Evolutionary conservation across 495 filamentous ascomycete species (phyloP), one percentile per base, ranked within the genome.

Genomic region (Penicillium odoratum): DNA sequence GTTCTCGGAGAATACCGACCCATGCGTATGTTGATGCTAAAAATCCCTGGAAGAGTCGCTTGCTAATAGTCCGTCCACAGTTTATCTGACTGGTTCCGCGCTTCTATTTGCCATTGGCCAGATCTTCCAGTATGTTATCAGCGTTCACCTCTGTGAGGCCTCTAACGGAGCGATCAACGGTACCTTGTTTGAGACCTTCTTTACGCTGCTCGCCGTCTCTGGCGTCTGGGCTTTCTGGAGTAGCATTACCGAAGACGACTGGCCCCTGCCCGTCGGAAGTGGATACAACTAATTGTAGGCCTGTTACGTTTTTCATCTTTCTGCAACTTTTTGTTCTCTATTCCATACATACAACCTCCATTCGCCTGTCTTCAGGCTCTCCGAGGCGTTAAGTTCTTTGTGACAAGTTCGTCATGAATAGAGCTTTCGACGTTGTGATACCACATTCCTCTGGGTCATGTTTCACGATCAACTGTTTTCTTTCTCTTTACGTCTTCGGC

Each of bases 191-290:
- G 86, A 97, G 71, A 97, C 93, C 0, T 78, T 97, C 16, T 97
- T 98, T 76, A 97, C 91, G 0, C 76, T 97, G 0, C 72, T 91
- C 13, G 79, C 93, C 3, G 92, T 98, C 7, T 81, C 88, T 13
- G 83, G 82, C 72, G 66, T 97, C 48, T 99, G 93, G 93, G 67
- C 89, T 60, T 99, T 99, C 80, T 98, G 95, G 94, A 93, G 91
- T 42, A 96, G 91, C 77, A 99, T 99, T 66, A 99, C 94, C 5
- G 94, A 99, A 75, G 94, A 99, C 67, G 93, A 97, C 76, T 99
- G 94, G 94, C 92, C 94, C 1, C 83, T 88, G 79, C 84, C 86
- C 10, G 74, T 78, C 11, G 71, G 70, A 21, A 65, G 68, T 36
- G 72, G 70, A 30, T 83, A 85, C 62, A 74, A 74, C 56, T 83